Conservation (phyloP, 306 rosid genomes). For the Clitoria ternatea region DNA sequence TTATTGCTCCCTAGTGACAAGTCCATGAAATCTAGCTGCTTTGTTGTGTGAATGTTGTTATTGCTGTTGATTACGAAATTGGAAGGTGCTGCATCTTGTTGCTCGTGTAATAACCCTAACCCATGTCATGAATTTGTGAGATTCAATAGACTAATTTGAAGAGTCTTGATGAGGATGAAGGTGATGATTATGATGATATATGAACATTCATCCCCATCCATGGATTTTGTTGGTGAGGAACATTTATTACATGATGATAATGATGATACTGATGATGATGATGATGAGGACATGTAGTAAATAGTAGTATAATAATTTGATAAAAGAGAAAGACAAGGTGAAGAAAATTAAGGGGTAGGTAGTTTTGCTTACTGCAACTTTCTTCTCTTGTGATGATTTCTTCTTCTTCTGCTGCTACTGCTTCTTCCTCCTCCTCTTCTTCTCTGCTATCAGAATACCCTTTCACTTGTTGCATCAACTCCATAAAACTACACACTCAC, state of each 20-base stretch:
- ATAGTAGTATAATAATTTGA: slow-evolving; percentile 9
- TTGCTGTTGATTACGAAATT: slow-evolving; percentile 21
- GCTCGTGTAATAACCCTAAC: slow-evolving; percentile 42
- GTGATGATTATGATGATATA: slow-evolving; percentile 9
- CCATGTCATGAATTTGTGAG: slow-evolving; percentile 39
- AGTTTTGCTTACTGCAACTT: slow-evolving; percentile 26
- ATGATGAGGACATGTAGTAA: background rate
- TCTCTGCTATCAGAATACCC: slow-evolving; percentile 40
- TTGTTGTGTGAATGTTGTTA: background rate
- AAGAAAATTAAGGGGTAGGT: slow-evolving; percentile 12
- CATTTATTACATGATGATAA: background rate
- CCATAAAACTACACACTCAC: slow-evolving; percentile 39
- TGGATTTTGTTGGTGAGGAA: slow-evolving; percentile 15
- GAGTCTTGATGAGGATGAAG: slow-evolving; percentile 16
- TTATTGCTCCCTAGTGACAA: slow-evolving; percentile 34
- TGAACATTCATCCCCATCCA: slow-evolving; percentile 23
- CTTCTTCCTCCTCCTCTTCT: slow-evolving; percentile 46
- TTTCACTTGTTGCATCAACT: slow-evolving; percentile 47
- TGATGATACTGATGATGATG: background rate
- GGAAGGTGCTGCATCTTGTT: slow-evolving; percentile 24
- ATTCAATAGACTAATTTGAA: slow-evolving; percentile 30
- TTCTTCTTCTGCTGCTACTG: slow-evolving; percentile 29
- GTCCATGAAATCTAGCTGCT: slow-evolving; percentile 41
- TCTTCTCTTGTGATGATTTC: slow-evolving; percentile 30
- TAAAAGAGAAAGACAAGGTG: slow-evolving; percentile 27